These are phyloP conservation scores for Coffea eugenioides DNA, from an alignment of 257 asterid species.

Conservation along the genomic window DNA sequence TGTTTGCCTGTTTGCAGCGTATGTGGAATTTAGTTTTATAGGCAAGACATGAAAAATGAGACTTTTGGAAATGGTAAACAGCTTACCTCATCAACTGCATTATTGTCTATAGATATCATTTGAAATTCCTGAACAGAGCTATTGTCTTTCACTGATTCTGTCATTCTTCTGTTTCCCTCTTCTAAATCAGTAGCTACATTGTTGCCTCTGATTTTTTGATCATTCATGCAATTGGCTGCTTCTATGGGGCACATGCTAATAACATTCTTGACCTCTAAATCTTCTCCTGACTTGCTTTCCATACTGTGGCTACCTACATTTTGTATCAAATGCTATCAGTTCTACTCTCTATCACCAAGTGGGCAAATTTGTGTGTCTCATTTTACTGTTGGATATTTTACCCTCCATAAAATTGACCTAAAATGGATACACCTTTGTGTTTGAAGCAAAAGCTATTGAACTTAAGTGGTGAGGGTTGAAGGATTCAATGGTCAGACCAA, in stretches of 20 bases:
- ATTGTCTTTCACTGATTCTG: slow-evolving; percentile 22
- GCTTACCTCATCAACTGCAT: slow-evolving; percentile 28
- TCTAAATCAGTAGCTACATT: not conserved
- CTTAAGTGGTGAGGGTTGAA: too few relatives aligned
- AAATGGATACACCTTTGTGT: too few relatives aligned
- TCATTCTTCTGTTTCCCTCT: slow-evolving; percentile 1
- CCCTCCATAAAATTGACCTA: too few relatives aligned
- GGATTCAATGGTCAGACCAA: too few relatives aligned
- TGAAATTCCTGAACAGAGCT: slow-evolving; percentile 26
- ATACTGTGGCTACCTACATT: not conserved
- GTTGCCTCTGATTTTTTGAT: not conserved
- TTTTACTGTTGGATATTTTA: too few relatives aligned
- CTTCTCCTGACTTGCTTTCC: not conserved
- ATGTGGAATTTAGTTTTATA: not conserved
- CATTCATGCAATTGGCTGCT: not conserved
- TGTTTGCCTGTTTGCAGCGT: slow-evolving; percentile 2
- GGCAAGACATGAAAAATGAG: not conserved
- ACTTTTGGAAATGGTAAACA: not conserved
- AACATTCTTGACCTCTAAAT: not conserved
- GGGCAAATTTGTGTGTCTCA: too few relatives aligned
- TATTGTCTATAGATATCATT: slow-evolving; percentile 11
- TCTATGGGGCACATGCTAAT: not conserved
- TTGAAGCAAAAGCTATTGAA: too few relatives aligned
- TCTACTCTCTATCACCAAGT: not conserved
- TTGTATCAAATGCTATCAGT: not conserved